phyloP scores from a whole-genome alignment of 2,329 filamentous ascomycete genomes.

The Fusarium guadeloupense region DNA sequence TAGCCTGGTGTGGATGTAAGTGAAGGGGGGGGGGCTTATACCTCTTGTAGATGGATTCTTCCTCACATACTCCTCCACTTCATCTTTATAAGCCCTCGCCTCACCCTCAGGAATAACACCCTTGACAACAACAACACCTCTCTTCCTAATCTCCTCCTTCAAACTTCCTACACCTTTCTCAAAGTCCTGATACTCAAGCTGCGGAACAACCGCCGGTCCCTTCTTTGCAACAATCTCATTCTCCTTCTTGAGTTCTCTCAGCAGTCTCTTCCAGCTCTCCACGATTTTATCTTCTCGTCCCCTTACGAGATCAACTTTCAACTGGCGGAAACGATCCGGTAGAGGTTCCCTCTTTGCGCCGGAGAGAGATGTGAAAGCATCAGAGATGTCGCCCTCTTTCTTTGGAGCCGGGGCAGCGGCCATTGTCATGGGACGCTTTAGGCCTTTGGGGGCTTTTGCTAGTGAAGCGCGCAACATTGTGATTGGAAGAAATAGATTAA shows the following conservation, averaged over 20 bases:
- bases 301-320: constrained; percentile 63
- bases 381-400: constrained; percentile 69
- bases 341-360: constrained; percentile 57
- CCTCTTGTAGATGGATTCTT: constrained; percentile 69
- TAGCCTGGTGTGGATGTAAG: neutral
- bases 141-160: constrained; percentile 63
- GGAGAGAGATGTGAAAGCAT: constrained; percentile 68
- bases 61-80: constrained; percentile 71
- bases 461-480: constrained; percentile 39
- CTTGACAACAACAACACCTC: constrained; percentile 71
- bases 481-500: neutral
- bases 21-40: constrained; percentile 30
- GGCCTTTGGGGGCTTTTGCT: constrained; percentile 16
- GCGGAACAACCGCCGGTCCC: constrained; percentile 62
- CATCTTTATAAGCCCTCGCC: constrained; percentile 71
- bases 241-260: constrained; percentile 56
- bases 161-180: constrained; percentile 49
- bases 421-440: constrained; percentile 31
- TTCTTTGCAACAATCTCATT: constrained; percentile 56
- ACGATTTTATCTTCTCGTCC: constrained; percentile 60
- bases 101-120: constrained; percentile 71
- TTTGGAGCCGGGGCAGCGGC: constrained; percentile 49
- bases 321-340: constrained; percentile 63
- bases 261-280: constrained; percentile 59
- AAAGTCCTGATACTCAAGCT: constrained; percentile 59